Base-by-base conservation (phyloP, 2,329 filamentous ascomycete genomes). In the Magnaporthales sp. region DNA sequence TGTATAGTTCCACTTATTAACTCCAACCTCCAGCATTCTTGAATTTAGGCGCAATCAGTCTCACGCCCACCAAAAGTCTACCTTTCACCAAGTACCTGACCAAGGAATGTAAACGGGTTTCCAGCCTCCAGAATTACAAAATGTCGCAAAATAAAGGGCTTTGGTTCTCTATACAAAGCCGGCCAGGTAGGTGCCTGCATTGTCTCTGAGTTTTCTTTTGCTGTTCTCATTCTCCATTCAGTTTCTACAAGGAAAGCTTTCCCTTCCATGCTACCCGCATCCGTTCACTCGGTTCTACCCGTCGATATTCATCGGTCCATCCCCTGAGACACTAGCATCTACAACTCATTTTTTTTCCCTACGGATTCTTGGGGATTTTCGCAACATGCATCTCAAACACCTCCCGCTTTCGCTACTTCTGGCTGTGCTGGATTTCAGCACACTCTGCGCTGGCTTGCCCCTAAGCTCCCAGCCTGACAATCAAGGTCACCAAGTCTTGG, bases 381-480 rank as follows among this genome's bases (percentile, higher is more conserved):
- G 56, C 67, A 67, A 66, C 67, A 71, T 71, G 70, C 70, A 68
- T 46, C 63, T 69, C 67, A 65, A 67, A 67, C 68, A 26, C 24
- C 61, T 71, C 3, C 63, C 67, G 4, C 24, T 66, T 15, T 64
- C 68, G 1, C 63, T 71, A 30, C 60, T 70, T 60, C 54, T 68
- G 11, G 68, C 64, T n/a, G 66, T 68, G 38, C 68, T 67, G 32
- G 66, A 64, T 56, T 65, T 70, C n/a, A 67, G 30, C 65, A 51
- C 70, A 24, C 24, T 66, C 22, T 64, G 65, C 19, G 62, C 64
- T 15, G 38, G 69, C 22, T 54, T 72, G 13, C 70, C 77, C 5
- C 69, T 77, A 19, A 65, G 72, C 51, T 69, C 70, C n/a, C 69
- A 67, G 32, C 66, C 60, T 38, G 63, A 31, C 4, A 61, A 67